Conservation (phyloP, 129 eudicot species). For the Pulicaria dysenterica region DNA sequence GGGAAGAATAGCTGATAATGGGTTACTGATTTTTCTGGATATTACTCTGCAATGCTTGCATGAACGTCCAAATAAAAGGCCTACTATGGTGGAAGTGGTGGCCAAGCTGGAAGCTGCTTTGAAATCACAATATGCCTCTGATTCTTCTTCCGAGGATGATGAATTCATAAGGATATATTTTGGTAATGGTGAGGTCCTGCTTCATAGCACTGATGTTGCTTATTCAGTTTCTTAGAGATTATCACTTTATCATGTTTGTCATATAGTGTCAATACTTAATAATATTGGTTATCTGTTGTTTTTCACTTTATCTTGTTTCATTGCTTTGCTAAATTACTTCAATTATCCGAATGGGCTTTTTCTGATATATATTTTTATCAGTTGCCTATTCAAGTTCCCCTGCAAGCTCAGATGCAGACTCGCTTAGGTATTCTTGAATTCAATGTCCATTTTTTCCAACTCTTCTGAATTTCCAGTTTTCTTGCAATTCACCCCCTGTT, state of each 20-base stretch:
- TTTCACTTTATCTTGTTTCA: not conserved
- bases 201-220: too few relatives aligned
- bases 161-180: not conserved
- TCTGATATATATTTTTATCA: not conserved
- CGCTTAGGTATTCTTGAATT: not conserved
- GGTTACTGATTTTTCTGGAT: not conserved
- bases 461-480: not conserved
- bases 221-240: not conserved
- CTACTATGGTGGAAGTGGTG: not conserved
- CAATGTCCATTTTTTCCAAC: not conserved
- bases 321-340: not conserved
- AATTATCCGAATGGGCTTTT: not conserved
- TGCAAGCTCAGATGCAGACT: not conserved
- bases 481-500: not conserved
- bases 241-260: too few relatives aligned
- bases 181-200: not conserved
- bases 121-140: not conserved
- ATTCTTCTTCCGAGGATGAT: not conserved
- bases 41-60: constrained; percentile 6
- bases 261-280: not conserved
- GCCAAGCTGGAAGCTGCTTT: constrained; percentile 4
- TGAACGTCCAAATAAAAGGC: constrained; percentile 1
- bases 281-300: not conserved
- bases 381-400: not conserved
- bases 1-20: constrained; percentile 1